Percentiles rank a stretch among this genome's conserved stretches.
Evolutionary conservation across 2,329 filamentous ascomycete species (phyloP).

Genomic region (Elsinoe batatas): DNA sequence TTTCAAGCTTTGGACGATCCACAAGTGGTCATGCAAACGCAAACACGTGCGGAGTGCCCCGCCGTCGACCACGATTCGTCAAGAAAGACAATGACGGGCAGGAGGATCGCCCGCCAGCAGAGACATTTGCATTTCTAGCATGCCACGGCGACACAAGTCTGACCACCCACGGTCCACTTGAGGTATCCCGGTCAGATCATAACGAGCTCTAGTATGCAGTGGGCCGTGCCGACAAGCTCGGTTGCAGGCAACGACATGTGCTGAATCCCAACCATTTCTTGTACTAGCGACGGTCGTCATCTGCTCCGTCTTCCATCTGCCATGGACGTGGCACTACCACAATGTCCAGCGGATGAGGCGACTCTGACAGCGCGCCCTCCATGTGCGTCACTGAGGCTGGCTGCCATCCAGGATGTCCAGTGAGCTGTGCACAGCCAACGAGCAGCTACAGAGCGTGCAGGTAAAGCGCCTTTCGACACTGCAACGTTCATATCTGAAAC

Average conservation of each 20-base stretch:
- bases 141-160: background rate
- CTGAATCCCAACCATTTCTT: constrained; percentile 6
- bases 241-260: background rate
- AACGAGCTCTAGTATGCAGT: background rate
- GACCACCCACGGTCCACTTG: background rate
- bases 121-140: background rate
- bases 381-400: too few species aligned
- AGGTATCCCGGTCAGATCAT: constrained; percentile 1
- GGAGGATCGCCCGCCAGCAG: background rate
- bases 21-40: background rate
- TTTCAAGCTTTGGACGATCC: constrained; percentile 1
- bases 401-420: too few species aligned
- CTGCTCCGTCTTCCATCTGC: too few species aligned
- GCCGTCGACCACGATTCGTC: background rate
- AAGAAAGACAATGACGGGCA: background rate
- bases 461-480: too few species aligned
- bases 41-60: constrained; percentile 6
- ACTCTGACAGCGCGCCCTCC: too few species aligned
- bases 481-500: too few species aligned
- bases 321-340: too few species aligned
- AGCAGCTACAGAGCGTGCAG: too few species aligned
- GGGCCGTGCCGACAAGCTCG: constrained; percentile 3
- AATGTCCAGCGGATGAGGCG: too few species aligned
- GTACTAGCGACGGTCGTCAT: too few species aligned
- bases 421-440: too few species aligned